A percentile compares a stretch with the other conserved stretches of the same genome.
phyloP scores from a whole-genome alignment of 1,139 yeast genomes.

The Suhomyces yuchorum region DNA sequence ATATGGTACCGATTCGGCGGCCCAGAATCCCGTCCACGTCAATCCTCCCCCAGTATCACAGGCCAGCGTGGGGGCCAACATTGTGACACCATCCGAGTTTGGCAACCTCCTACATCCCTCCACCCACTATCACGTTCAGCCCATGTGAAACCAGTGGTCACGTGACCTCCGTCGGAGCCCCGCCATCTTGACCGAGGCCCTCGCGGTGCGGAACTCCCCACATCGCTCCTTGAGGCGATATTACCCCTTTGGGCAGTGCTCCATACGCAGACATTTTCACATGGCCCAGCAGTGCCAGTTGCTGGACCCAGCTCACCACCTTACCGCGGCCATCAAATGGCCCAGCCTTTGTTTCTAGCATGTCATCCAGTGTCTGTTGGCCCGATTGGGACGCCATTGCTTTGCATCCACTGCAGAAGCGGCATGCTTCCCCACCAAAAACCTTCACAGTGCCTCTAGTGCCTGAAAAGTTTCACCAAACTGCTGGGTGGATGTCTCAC shows the following conservation, averaged over 20 bases:
- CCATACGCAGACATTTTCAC: not conserved
- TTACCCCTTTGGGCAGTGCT: not conserved
- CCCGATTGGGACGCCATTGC: not conserved
- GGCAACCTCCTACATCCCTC: not conserved
- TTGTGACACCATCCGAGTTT: not conserved
- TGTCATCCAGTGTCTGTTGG: not conserved
- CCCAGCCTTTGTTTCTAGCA: not conserved
- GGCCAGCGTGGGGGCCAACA: too few relatives aligned
- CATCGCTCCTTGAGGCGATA: not conserved
- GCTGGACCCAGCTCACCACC: not conserved
- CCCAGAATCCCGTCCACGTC: too few relatives aligned
- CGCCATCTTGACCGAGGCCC: conserved; percentile 1
- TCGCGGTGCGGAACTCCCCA: not conserved
- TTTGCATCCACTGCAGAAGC: not conserved
- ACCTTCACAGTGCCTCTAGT: not conserved
- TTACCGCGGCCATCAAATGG: not conserved
- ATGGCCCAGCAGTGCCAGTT: not conserved
- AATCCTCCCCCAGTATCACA: too few relatives aligned
- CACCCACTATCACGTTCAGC: not conserved
- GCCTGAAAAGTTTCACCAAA: not conserved
- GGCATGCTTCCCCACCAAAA: not conserved
- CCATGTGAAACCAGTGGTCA: not conserved
- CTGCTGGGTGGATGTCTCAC: not conserved
- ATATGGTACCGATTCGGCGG: too few relatives aligned
- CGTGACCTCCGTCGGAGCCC: not conserved